Conservation (phyloP, 2,329 filamentous ascomycete genomes). For the Stagonosporopsis tanaceti region DNA sequence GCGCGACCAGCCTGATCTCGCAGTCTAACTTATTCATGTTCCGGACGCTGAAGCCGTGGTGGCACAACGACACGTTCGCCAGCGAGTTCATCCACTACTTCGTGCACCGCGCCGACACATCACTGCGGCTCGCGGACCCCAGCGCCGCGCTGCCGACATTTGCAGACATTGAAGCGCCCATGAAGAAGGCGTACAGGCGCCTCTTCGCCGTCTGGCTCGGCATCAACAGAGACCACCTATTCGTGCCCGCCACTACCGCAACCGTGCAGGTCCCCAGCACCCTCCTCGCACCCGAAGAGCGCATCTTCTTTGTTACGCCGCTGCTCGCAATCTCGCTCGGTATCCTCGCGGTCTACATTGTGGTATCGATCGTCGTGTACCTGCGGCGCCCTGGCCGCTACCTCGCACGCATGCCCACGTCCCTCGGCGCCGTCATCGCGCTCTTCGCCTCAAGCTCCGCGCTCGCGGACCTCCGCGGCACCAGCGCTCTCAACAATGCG, state of each 20-base stretch:
- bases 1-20: slow-evolving; percentile 22
- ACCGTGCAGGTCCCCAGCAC: no score
- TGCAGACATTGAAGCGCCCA: neutral
- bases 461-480: no score
- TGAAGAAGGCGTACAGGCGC: neutral
- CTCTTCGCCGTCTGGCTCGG: slow-evolving; percentile 24
- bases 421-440: slow-evolving; percentile 56
- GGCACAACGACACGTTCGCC: slow-evolving; percentile 58
- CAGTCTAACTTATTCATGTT: slow-evolving; percentile 31
- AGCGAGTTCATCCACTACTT: slow-evolving; percentile 59
- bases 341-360: slow-evolving; percentile 55
- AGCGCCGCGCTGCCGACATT: no score
- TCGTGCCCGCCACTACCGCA: no score
- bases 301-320: slow-evolving; percentile 57
- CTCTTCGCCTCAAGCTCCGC: slow-evolving; percentile 56
- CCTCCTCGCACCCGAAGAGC: slow-evolving; percentile 36
- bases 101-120: slow-evolving; percentile 34
- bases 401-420: slow-evolving; percentile 60
- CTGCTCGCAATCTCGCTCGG: slow-evolving; percentile 56
- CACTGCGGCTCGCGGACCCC: neutral
- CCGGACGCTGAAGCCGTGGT: slow-evolving; percentile 26
- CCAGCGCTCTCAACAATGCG: neutral
- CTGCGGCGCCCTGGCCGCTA: slow-evolving; percentile 49
- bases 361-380: slow-evolving; percentile 56
- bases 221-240: slow-evolving; percentile 12